Evolutionary conservation across 306 rosid species (phyloP).

Genomic region (Malus domestica): ASM211411v1 NC_041793.1:41561501-41562000

Average conservation of each 20-base stretch:
- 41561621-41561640: not conserved
- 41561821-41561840: not conserved
- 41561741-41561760: constrained; percentile 61
- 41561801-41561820: constrained; percentile 61
- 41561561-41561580: too few relatives aligned
- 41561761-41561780: constrained; percentile 43
- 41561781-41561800: constrained; percentile 50
- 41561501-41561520: not conserved
- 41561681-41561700: constrained; percentile 9
- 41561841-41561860: not conserved
- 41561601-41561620: not conserved
- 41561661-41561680: not conserved
- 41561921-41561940: not conserved
- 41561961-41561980: constrained; percentile 9
- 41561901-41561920: not conserved
- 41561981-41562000: not conserved
- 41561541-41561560: not conserved
- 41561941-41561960: not conserved
- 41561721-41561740: constrained; percentile 70
- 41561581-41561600: not conserved
- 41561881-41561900: not conserved
- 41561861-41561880: not conserved
- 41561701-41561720: constrained; percentile 56
- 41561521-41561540: not conserved
- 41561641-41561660: not conserved